These are phyloP conservation scores for Phytophthora fragariae DNA, from an alignment of 352 stramenopile species.

Conservation along the genomic window DNA sequence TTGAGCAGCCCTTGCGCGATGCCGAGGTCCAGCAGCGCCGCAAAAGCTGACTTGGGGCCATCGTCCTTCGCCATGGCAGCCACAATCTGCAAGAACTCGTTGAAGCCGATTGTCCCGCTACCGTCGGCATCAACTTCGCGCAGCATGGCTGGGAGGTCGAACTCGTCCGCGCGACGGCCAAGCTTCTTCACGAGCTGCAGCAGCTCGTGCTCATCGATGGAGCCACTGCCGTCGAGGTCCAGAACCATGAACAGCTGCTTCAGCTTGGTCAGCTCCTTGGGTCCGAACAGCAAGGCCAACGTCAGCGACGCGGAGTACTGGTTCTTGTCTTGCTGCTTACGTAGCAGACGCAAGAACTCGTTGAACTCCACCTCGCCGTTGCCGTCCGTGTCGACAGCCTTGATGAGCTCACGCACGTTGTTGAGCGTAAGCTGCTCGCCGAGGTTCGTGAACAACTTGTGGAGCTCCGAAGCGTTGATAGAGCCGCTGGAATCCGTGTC, in stretches of 20 bases:
- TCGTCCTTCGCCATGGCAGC: conserved; percentile 58
- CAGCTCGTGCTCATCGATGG: conserved; percentile 76
- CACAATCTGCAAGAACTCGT: conserved; percentile 78
- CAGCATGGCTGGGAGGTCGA: conserved; percentile 67
- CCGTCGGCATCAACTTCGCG: conserved; percentile 71
- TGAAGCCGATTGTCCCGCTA: conserved; percentile 75
- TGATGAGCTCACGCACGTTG: conserved; percentile 65
- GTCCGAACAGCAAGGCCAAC: conserved; percentile 67
- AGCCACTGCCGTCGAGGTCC: conserved; percentile 70
- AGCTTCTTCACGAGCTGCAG: conserved; percentile 68
- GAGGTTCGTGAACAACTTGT: conserved; percentile 62
- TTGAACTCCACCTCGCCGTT: conserved; percentile 80
- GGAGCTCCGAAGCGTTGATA: conserved; percentile 67
- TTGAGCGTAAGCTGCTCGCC: conserved; percentile 69
- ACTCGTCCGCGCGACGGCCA: conserved; percentile 49
- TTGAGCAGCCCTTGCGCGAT: conserved; percentile 73
- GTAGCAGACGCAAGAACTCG: conserved; percentile 70
- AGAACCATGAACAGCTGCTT: conserved; percentile 75
- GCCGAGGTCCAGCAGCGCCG: conserved; percentile 56
- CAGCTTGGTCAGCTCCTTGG: conserved; percentile 71
- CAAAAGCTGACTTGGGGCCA: conserved; percentile 51
- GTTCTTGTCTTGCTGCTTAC: conserved; percentile 67
- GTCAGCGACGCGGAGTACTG: conserved; percentile 71
- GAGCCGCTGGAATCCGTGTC: conserved; percentile 69
- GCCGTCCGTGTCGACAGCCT: conserved; percentile 57